Evolutionary conservation across 192 early-diverging fungal genomes (phyloP), one percentile per base, ranked within the genome.

Genomic region (Coemansia sp.): DNA sequence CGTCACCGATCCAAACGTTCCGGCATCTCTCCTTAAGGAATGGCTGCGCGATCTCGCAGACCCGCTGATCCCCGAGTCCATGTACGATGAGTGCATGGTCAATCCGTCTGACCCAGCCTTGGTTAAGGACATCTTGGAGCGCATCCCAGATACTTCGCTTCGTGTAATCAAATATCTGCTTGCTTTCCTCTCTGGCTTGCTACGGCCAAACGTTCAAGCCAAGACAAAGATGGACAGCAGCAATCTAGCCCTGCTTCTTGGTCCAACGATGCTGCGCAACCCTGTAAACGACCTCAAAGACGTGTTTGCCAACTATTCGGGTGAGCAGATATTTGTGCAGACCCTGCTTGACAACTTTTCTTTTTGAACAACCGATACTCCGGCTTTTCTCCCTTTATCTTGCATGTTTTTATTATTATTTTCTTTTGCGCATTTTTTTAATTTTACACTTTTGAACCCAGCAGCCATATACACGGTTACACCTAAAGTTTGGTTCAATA

Each of bases 171-270:
- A 88, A 10, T 97, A 90, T 63, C 85, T 95, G 69, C 84, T 95
- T 33, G 71, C 86, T 56, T 97, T 96, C 72, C 79, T 99, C 56
- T 86, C 91, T 71, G 87, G 88, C 29, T 88, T 98, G 61, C 89
- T 89, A 29, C 86, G 88, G 29, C 88, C 89, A 7, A 64, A 73
- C 30, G 88, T 93, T n/a, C 86, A 85, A 42, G 83, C 87, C 34
- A 65, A 84, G 12, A 97, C 96, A n/a, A 89, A 91, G 79, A 99
- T 99, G 96, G 91, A 87, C 30, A 75, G 90, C 33, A 83, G 85
- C 65, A 99, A 97, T 60, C 68, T 99, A 55, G 96, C 96, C 12
- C 91, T 99, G 85, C 93, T 99, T 10, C 97, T 97, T 85, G 95
- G 94, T 20, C 96, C 96, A n/a, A 91, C 91, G 48, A 89, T 97